Evolutionary conservation across 1,139 yeast species (phyloP), one percentile per base, ranked within the genome.

Genomic region (Geotrichum restrictum): DNA sequence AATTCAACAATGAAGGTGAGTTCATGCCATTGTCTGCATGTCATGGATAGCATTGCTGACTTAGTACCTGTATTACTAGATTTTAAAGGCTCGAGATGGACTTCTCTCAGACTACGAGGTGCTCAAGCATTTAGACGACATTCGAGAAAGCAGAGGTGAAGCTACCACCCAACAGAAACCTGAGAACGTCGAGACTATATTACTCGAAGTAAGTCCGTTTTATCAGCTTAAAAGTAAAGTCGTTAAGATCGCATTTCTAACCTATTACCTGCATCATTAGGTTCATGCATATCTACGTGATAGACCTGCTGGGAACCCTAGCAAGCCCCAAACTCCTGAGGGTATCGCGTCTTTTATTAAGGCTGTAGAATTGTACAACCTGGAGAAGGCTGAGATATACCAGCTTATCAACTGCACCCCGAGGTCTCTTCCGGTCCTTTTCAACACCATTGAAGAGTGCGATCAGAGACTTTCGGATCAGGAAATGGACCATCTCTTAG

Each of bases 361-460:
- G 6, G 64, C 62, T 11, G 74, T 88, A 73, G 78, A 82, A 56
- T 66, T 71, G 32, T 81, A 76, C 59, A 77, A 77, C 33, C 73
- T 93, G 57, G 89, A 86, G 69, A 86, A 88, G 67, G 83, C 87
- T 19, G 98, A 93, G 65, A 82, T 85, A 62, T 72, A 93, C 40
- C 97, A 91, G 69, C 80, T 93, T 36, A 77, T 89, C 55, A 91
- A 93, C 68, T 74, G 82, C 3, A 76, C 89, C 40, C 98, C 98
- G 0, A 73, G 84, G 47, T 80, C 89, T 1, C 71, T 88, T 75
- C 96, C 89, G 3, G 84, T 81, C 40, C 74, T 93, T 53, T 88
- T 82, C 67, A 76, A 93, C 0, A 73, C 91, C 41, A 82, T 93
- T 2, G 98, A 93, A 64, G 98, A 93, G 67, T 91, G 96, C 67